These are phyloP conservation scores for Dendryphion nanum DNA, from an alignment of 2,329 filamentous ascomycete species.

Conservation along the genomic window DNA sequence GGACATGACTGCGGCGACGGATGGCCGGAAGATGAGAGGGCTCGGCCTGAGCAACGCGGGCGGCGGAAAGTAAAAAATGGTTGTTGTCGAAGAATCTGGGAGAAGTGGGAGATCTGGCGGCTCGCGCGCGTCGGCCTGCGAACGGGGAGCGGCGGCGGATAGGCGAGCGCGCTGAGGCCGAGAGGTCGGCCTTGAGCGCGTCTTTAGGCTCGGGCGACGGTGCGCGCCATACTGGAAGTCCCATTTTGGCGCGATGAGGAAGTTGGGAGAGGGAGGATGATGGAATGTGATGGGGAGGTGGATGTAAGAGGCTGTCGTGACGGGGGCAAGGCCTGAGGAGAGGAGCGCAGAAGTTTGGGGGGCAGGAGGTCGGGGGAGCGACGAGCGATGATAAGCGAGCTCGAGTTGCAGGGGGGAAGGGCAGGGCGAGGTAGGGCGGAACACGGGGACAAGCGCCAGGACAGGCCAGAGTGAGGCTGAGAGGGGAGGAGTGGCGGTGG, in stretches of 20 bases:
- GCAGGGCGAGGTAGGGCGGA: background rate
- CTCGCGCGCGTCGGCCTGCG: constrained; percentile 23
- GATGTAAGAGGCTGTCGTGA: constrained; percentile 11
- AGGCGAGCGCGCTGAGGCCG: constrained; percentile 54
- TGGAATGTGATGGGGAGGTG: constrained; percentile 7
- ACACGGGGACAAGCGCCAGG: constrained; percentile 1
- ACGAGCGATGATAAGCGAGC: constrained; percentile 17
- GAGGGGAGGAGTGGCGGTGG: too few relatives aligned
- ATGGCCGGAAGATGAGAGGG: constrained; percentile 16
- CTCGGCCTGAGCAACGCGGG: constrained; percentile 13
- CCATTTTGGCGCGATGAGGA: constrained; percentile 39
- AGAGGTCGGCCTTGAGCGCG: constrained; percentile 51
- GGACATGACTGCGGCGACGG: constrained; percentile 21
- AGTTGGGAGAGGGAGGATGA: constrained; percentile 5
- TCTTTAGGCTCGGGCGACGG: constrained; percentile 49
- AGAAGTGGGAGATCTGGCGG: constrained; percentile 20
- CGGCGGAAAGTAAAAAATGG: constrained; percentile 9
- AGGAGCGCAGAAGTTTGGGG: too few relatives aligned
- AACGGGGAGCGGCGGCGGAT: constrained; percentile 54
- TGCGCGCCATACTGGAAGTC: constrained; percentile 57
- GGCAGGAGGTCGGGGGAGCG: constrained; percentile 14
- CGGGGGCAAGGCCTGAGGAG: constrained; percentile 22
- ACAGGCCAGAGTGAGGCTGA: constrained; percentile 21
- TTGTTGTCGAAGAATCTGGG: constrained; percentile 15
- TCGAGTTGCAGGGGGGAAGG: constrained; percentile 8